These are phyloP conservation scores for Sporothrix inflata DNA, from an alignment of 2,329 filamentous ascomycete genomes.

Conservation along the genomic window DNA sequence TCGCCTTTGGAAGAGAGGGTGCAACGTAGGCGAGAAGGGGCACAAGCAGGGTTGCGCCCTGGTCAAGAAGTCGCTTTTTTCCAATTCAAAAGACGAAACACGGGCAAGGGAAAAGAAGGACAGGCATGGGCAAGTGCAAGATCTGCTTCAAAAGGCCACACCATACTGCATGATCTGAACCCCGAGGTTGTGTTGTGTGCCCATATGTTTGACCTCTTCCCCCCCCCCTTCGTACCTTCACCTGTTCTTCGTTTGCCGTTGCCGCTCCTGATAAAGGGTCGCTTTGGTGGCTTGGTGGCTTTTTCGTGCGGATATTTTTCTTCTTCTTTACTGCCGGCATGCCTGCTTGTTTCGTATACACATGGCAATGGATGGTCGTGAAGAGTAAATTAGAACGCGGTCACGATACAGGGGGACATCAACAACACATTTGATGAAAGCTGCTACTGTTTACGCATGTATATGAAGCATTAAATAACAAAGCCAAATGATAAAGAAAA, in stretches of 20 bases:
- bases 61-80: not conserved
- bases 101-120: not conserved
- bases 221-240: not conserved
- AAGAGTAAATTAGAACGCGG: not conserved
- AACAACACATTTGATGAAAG: no score
- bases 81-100: not conserved
- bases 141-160: slow-evolving; percentile 31
- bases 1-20: slow-evolving; percentile 22
- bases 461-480: no score
- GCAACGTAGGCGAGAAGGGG: not conserved
- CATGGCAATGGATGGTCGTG: not conserved
- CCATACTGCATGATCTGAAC: slow-evolving; percentile 35
- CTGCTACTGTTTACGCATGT: no score
- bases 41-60: not conserved
- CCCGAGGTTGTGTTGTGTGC: slow-evolving; percentile 24
- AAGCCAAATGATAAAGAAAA: no score
- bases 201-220: not conserved
- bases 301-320: not conserved
- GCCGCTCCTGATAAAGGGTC: slow-evolving; percentile 29
- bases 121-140: slow-evolving; percentile 27
- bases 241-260: slow-evolving; percentile 31
- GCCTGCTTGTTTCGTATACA: not conserved
- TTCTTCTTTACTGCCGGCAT: not conserved
- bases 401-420: no score
- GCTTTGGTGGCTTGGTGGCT: slow-evolving; percentile 10